These are phyloP conservation scores for Ambrosia artemisiifolia DNA, from an alignment of 129 eudicot genomes.

Conservation along the genomic window DNA sequence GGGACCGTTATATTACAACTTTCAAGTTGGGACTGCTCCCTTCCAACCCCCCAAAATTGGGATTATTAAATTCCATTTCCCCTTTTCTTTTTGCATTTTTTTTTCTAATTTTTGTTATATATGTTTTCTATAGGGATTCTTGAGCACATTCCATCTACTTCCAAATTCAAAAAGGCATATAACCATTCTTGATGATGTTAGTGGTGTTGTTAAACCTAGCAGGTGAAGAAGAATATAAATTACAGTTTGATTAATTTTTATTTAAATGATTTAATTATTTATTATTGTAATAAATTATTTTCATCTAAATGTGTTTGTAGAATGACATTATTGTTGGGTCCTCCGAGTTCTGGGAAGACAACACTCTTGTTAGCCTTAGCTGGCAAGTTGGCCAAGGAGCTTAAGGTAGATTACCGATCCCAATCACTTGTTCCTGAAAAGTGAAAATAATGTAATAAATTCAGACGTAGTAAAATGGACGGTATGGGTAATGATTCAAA, in stretches of 20 bases:
- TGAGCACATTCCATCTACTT: slow-evolving; percentile 44
- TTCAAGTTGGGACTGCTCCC: too few relatives aligned
- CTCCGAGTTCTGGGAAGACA: slow-evolving; percentile 94
- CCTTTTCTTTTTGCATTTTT: neutral
- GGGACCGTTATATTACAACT: too few relatives aligned
- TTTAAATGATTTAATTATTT: neutral
- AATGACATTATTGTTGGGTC: slow-evolving; percentile 86
- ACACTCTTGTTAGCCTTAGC: slow-evolving; percentile 66
- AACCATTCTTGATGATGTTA: slow-evolving; percentile 66
- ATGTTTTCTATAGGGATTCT: slow-evolving; percentile 31
- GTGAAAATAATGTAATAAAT: neutral
- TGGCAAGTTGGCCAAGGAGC: slow-evolving; percentile 59
- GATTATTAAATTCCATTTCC: too few relatives aligned
- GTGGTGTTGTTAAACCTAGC: slow-evolving; percentile 78
- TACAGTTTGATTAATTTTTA: neutral
- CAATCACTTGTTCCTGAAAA: neutral
- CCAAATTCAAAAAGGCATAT: slow-evolving; percentile 57
- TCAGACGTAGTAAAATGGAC: neutral
- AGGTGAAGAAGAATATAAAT: slow-evolving; percentile 37
- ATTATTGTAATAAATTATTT: neutral
- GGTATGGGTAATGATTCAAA: neutral
- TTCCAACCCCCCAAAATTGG: too few relatives aligned
- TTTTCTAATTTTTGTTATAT: neutral
- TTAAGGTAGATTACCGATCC: slow-evolving; percentile 39
- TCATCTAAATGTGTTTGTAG: slow-evolving; percentile 36